A percentile compares a stretch with the other conserved stretches of the same genome.
These are phyloP conservation scores for Allium cepa DNA, from an alignment of 106 monocot genomes.

Conservation along the genomic window DNA sequence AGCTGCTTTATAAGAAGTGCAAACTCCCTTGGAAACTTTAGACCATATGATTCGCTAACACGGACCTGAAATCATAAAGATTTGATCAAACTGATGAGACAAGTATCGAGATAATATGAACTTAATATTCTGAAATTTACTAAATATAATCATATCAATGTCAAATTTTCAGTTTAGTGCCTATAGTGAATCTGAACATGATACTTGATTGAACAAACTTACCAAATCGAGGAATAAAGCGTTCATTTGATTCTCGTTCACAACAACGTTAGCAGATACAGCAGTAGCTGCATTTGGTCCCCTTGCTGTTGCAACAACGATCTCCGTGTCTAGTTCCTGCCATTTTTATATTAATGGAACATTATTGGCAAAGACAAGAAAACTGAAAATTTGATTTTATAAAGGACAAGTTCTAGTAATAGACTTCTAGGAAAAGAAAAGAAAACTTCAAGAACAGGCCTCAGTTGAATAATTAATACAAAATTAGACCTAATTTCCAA, in stretches of 20 bases:
- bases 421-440: too few species aligned
- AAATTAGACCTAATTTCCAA: too few species aligned
- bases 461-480: too few species aligned
- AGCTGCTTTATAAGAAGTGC: conserved; percentile 93
- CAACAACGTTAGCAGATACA: conserved; percentile 73
- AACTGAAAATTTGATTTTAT: too few species aligned
- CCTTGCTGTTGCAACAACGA: conserved; percentile 73
- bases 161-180: too few species aligned
- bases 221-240: conserved; percentile 93
- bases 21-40: conserved; percentile 87
- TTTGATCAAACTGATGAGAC: not conserved
- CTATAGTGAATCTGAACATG: too few species aligned
- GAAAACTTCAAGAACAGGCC: too few species aligned
- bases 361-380: too few species aligned
- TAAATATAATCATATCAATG: too few species aligned
- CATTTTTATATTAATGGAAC: not conserved
- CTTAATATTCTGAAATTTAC: too few species aligned
- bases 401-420: too few species aligned
- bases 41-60: conserved; percentile 88
- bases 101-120: not conserved
- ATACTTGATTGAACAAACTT: conserved; percentile 1
- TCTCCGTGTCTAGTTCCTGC: conserved; percentile 88
- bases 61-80: conserved; percentile 44
- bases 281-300: conserved; percentile 52
- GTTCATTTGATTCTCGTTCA: conserved; percentile 94